phyloP scores from a whole-genome alignment of 306 rosid species.

The Corylus avellana region DNA sequence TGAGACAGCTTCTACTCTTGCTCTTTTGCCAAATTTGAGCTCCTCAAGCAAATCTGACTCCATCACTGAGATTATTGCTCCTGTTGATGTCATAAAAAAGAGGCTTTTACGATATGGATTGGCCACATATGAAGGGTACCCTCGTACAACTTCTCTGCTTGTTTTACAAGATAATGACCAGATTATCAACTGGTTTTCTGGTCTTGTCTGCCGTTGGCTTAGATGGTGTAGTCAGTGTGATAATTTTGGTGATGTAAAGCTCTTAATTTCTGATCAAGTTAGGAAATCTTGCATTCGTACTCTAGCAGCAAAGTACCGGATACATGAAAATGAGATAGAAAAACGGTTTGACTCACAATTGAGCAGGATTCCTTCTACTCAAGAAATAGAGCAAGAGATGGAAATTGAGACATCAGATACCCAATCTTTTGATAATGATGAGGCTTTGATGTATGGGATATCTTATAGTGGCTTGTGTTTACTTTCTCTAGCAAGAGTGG shows the following conservation, averaged over 20 bases:
- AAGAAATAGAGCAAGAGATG: slow-evolving; percentile 55
- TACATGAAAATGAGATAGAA: slow-evolving; percentile 69
- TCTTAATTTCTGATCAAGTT: slow-evolving; percentile 54
- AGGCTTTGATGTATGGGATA: slow-evolving; percentile 82
- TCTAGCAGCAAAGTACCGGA: slow-evolving; percentile 75
- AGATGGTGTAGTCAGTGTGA: slow-evolving; percentile 68
- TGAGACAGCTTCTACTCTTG: slow-evolving; percentile 64
- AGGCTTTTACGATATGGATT: slow-evolving; percentile 74
- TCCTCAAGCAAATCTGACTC: slow-evolving; percentile 40
- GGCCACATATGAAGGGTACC: slow-evolving; percentile 56
- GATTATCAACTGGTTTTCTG: slow-evolving; percentile 83
- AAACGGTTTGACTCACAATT: slow-evolving; percentile 69
- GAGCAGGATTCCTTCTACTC: slow-evolving; percentile 57
- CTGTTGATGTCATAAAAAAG: slow-evolving; percentile 54
- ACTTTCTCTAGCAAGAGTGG: slow-evolving; percentile 80
- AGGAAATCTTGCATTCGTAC: slow-evolving; percentile 92
- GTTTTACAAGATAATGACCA: slow-evolving; percentile 67
- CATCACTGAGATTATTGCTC: slow-evolving; percentile 69
- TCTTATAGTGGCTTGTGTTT: slow-evolving; percentile 69
- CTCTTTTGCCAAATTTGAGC: slow-evolving; percentile 61
- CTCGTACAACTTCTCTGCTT: slow-evolving; percentile 55
- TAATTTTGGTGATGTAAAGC: slow-evolving; percentile 66
- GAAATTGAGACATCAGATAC: slow-evolving; percentile 37
- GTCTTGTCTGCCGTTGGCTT: slow-evolving; percentile 76
- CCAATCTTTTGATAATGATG: slow-evolving; percentile 60